Evolutionary conservation across 1,284 basidiomycete genomes (phyloP).

Genomic region (Schizopora paradoxa): DNA sequence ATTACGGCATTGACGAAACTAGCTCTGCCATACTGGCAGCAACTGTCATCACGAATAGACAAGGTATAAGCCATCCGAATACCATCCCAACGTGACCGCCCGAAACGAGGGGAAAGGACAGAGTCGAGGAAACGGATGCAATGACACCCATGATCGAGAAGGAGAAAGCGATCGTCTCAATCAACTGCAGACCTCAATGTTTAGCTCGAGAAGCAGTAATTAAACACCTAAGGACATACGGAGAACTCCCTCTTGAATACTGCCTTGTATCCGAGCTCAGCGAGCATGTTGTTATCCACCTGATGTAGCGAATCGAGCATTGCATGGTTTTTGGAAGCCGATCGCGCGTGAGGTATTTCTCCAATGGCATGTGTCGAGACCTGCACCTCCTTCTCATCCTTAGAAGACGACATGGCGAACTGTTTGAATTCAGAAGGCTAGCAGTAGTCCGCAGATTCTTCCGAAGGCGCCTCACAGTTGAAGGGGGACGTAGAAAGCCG

Average conservation of each 20-base stretch:
- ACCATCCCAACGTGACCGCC: conserved; percentile 76
- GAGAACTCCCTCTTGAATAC: conserved; percentile 77
- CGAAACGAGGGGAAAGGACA: conserved; percentile 56
- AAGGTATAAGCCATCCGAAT: conserved; percentile 74
- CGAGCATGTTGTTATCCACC: conserved; percentile 37
- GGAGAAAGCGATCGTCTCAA: conserved; percentile 64
- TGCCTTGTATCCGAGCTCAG: conserved; percentile 65
- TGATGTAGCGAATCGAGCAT: conserved; percentile 8
- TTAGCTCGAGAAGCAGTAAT: neutral
- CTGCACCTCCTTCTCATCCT: conserved; percentile 1
- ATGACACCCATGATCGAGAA: conserved; percentile 75
- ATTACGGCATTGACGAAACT: conserved; percentile 71
- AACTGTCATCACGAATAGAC: conserved; percentile 60
- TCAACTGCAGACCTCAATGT: conserved; percentile 34
- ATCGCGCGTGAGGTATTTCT: neutral
- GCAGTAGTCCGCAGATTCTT: no score
- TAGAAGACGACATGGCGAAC: no score
- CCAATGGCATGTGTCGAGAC: conserved; percentile 8
- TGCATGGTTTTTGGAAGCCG: neutral
- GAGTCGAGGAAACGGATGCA: conserved; percentile 62
- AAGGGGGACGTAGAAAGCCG: no score
- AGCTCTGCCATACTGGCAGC: conserved; percentile 67
- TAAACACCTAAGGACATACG: conserved; percentile 33
- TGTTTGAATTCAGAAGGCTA: no score
- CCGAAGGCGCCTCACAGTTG: no score